Evolutionary conservation across 495 filamentous ascomycete species (phyloP), one percentile per base, ranked within the genome.

Genomic region (Aspergillus sclerotiicarbonarius): DNA sequence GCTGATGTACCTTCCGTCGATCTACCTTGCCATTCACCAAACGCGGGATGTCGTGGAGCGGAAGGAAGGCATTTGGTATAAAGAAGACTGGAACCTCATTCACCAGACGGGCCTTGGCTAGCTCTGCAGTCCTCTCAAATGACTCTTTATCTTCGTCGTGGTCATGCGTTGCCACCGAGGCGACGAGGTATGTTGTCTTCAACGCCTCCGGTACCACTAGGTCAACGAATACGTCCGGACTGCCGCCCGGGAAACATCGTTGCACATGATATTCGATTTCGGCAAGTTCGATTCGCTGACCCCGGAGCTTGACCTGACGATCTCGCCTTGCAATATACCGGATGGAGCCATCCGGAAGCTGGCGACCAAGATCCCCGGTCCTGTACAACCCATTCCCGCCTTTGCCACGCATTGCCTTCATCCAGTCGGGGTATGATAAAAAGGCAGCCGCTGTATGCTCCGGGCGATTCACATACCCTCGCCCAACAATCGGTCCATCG

Each of bases 291-390:
- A 63, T 45, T 1, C 56, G 61, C 10, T 59, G 53, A 8, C 66
- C 66, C 4, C 53, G 53, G 8, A 63, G 37, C 20, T 63, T 63
- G 18, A 63, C 20, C 18, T 59, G 61, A 25, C 58, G 61, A 55
- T 79, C 76, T 21, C 65, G 64, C 29, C 80, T 66, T 15, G 72
- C 75, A 21, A 78, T 9, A 55, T 71, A 71, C n/a, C 70, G 63
- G 19, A 81, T 61, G 8, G 59, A 65, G 3, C 77, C 76, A 55
- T 77, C 66, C 9, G 32, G 33, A 39, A 69, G 58, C 49, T 64
- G 68, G 0, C 59, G 56, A 6, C 53, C 75, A 13, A 78, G 60
- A 52, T 80, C 76, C 0, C 76, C 56, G 6, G 56, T 59, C 21
- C 31, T 35, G 35, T 59, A 59, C 10, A 62, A 1, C 10, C 68